A percentile compares a stretch with the other conserved stretches of the same genome.
Evolutionary conservation across 1,139 yeast genomes (phyloP).

Genomic region (Kodamaea sp.): DNA sequence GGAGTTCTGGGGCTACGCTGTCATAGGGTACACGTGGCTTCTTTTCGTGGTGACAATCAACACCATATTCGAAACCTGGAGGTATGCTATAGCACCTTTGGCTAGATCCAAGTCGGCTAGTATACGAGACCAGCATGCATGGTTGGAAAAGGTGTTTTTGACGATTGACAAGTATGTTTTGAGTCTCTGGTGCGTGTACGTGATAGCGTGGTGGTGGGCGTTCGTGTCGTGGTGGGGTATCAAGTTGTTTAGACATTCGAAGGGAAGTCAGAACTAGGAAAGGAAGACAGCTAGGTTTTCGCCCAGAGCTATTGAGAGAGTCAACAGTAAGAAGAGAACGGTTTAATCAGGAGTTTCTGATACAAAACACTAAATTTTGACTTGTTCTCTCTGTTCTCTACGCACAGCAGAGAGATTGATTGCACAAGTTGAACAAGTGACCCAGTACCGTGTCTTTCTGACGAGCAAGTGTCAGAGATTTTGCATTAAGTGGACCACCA

Average conservation of each 20-base stretch:
- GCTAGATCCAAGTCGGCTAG: conserved; percentile 9
- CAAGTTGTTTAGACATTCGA: conserved; percentile 74
- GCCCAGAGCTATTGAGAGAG: too few species aligned
- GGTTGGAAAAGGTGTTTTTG: conserved; percentile 16
- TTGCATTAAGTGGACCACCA: too few species aligned
- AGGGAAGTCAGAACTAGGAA: conserved; percentile 46
- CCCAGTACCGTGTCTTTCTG: too few species aligned
- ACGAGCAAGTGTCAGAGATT: too few species aligned
- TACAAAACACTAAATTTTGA: too few species aligned
- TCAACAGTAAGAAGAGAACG: too few species aligned
- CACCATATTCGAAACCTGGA: conserved; percentile 47
- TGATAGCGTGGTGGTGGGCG: conserved; percentile 78
- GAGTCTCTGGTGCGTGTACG: conserved; percentile 54
- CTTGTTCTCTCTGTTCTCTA: too few species aligned
- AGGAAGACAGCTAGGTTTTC: too few species aligned
- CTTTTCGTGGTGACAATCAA: conserved; percentile 45
- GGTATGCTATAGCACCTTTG: conserved; percentile 38
- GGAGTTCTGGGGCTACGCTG: conserved; percentile 31
- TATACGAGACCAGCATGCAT: conserved; percentile 16
- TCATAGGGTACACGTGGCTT: conserved; percentile 41
- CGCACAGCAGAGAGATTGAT: too few species aligned
- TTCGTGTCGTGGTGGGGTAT: conserved; percentile 74
- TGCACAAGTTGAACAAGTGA: too few species aligned
- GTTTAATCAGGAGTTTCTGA: too few species aligned
- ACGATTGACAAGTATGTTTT: conserved; percentile 50